phyloP scores from a whole-genome alignment of 441 rosid species.

The Populus hybrid region DNA sequence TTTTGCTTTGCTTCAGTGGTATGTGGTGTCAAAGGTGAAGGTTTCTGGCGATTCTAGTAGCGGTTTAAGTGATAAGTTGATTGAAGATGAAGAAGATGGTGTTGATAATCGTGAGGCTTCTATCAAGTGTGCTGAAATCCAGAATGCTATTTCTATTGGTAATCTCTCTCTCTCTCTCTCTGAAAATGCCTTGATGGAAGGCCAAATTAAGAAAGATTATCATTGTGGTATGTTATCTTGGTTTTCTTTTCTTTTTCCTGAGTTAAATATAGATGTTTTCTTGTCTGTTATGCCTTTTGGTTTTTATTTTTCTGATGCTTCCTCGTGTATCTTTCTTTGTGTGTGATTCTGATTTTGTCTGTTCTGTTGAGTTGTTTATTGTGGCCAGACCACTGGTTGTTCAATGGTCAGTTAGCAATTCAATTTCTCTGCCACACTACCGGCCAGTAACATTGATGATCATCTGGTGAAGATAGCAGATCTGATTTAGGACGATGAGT shows the following conservation, averaged over 20 bases:
- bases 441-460: neutral
- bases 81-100: conserved; percentile 79
- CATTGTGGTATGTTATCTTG: neutral
- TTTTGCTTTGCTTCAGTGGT: conserved; percentile 69
- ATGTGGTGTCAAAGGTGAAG: conserved; percentile 54
- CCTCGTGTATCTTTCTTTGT: neutral
- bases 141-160: conserved; percentile 82
- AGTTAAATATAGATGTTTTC: neutral
- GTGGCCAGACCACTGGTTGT: neutral
- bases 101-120: conserved; percentile 60
- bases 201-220: neutral
- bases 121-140: conserved; percentile 74
- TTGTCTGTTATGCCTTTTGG: neutral
- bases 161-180: neutral
- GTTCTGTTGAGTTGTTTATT: neutral
- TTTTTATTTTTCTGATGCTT: neutral
- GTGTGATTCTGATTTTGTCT: neutral
- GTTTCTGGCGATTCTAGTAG: conserved; percentile 36
- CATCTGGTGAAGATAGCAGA: neutral
- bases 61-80: conserved; percentile 52
- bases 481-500: neutral
- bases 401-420: no score
- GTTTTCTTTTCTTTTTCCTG: neutral
- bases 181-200: neutral
- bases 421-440: neutral